Evolutionary conservation across 768 basidiomycete genomes (phyloP).

Genomic region (Serendipita sp.): DNA sequence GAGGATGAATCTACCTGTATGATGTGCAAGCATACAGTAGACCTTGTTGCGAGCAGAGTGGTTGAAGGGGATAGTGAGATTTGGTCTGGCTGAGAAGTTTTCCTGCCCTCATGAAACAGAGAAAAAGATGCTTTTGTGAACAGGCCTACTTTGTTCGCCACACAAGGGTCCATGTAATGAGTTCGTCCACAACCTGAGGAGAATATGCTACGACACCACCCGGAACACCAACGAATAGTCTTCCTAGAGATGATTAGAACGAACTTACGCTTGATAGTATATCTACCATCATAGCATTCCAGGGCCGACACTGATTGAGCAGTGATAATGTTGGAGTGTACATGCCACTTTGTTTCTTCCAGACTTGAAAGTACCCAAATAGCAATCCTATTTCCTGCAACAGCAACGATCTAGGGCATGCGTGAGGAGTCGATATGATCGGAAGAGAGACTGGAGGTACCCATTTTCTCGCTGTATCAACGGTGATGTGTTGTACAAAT

Average conservation of each 20-base stretch:
- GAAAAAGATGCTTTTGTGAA: background rate
- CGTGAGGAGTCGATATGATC: background rate
- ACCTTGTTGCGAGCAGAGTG: background rate
- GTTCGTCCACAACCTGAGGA: slow-evolving; percentile 60
- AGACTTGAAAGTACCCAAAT: slow-evolving; percentile 63
- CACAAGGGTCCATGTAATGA: slow-evolving; percentile 69
- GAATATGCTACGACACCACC: slow-evolving; percentile 55
- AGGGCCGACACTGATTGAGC: slow-evolving; percentile 42
- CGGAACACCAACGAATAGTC: slow-evolving; percentile 53
- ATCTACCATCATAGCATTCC: slow-evolving; percentile 58
- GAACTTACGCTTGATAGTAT: background rate
- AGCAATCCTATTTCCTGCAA: slow-evolving; percentile 49
- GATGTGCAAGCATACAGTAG: background rate
- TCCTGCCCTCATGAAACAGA: background rate
- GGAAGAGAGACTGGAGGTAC: slow-evolving; percentile 28
- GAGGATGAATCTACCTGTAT: background rate
- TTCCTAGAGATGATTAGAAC: slow-evolving; percentile 32
- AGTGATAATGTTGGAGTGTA: slow-evolving; percentile 67
- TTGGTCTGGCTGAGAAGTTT: background rate
- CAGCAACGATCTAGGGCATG: slow-evolving; percentile 46
- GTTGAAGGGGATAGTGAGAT: background rate
- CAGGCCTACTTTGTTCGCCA: slow-evolving; percentile 46
- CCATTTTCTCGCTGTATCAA: slow-evolving; percentile 67
- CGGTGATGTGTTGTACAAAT: slow-evolving; percentile 41
- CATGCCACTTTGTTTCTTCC: slow-evolving; percentile 48